Evolutionary conservation across 768 basidiomycete species (phyloP), one percentile per base, ranked within the genome.

Genomic region (Cantharellus anzutake): DNA sequence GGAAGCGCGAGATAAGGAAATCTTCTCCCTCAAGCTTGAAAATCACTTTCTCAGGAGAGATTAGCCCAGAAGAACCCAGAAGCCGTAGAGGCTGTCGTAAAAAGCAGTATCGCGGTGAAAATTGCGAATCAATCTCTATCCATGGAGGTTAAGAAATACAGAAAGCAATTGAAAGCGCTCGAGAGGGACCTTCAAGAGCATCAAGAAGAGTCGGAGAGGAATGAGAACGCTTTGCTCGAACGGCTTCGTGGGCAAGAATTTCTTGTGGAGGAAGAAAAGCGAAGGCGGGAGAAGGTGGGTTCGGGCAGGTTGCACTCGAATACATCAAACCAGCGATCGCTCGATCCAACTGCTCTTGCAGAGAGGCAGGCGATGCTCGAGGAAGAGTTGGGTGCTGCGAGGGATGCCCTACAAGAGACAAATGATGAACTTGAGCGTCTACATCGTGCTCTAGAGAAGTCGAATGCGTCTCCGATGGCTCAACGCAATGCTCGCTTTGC

Each of bases 31-130:
- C 68, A 96, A 97, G 70, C 79, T 98, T 57, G 86, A 91, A 61
- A 87, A 96, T 2, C 91, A 96, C 68, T 94, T 96, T 68, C 79
- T 97, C 89, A 97, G 70, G 91, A 98, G 66, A 83, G 88, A 52
- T 78, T 99, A 7, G 7, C 16, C 14, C 84, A 85, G 2, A 82
- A 88, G 65, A 80, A 92, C 55, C 86, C 87, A 0, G 91, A 94
- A 68, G 86, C 94, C 67, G 85, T 93, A 68, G 86, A 96, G 66
- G 84, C 86, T 3, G 86, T 85, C 3, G 78, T 90, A 60, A 89
- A 92, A 65, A 89, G 93, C 71, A 94, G 94, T 66, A 88, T 91
- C 67, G 84, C 83, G 63, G 82, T 94, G 67, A 94, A 94, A 71
- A 84, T 92, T 37, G 7, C 38, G 11, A 55, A 11, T 37, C 52